phyloP scores from a whole-genome alignment of 768 basidiomycete genomes.

The Termitomyces sp. region DNA sequence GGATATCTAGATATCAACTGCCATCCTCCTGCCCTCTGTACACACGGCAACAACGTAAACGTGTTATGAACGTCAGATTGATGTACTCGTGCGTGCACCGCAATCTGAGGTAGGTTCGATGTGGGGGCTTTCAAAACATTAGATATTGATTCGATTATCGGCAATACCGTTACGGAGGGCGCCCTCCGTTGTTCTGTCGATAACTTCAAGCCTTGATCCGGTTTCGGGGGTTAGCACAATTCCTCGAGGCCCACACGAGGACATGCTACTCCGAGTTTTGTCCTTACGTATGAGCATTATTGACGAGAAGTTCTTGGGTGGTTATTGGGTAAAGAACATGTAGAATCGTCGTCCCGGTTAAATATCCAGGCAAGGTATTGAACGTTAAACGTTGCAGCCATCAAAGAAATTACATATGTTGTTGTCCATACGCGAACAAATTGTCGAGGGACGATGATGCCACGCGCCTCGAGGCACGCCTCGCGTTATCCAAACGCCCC shows the following conservation, averaged over 20 bases:
- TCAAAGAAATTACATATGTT: not conserved
- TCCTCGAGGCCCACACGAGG: not conserved
- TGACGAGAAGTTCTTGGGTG: no score
- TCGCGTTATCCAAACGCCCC: constrained; percentile 32
- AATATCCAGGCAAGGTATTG: no score
- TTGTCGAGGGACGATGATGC: constrained; percentile 3
- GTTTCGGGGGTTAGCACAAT: not conserved
- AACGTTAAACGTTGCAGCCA: not conserved
- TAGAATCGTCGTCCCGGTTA: no score
- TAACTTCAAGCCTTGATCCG: not conserved
- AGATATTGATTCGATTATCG: not conserved
- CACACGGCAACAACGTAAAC: not conserved
- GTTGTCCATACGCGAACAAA: not conserved
- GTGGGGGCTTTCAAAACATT: not conserved
- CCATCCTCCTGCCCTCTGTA: not conserved
- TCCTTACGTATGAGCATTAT: not conserved
- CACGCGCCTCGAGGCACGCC: constrained; percentile 49
- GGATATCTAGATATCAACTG: not conserved
- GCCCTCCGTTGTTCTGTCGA: not conserved
- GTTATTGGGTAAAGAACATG: no score
- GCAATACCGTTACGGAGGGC: not conserved
- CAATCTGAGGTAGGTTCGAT: not conserved
- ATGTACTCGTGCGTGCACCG: not conserved
- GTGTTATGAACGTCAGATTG: not conserved
- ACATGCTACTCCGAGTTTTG: not conserved